Percentiles rank a stretch among this genome's conserved stretches.
Conservation (phyloP, 352 stramenopile genomes). For the Aphanomyces cochlioides region DNA sequence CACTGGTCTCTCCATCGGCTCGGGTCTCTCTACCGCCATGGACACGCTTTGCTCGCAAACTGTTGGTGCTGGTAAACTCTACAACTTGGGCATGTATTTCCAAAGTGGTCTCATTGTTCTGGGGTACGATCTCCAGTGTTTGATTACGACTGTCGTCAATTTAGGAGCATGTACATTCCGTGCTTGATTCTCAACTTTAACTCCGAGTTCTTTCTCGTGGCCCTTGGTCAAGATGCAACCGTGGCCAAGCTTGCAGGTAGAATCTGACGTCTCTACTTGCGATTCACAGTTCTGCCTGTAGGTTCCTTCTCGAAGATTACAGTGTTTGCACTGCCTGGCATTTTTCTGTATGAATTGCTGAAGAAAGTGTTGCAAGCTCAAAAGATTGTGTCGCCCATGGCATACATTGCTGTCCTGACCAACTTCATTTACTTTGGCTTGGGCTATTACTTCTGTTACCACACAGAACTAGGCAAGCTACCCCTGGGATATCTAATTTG, state of each 20-base stretch:
- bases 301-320: slow-evolving; percentile 16
- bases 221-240: slow-evolving; percentile 10
- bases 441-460: slow-evolving; percentile 24
- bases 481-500: neutral
- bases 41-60: slow-evolving; percentile 86
- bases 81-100: slow-evolving; percentile 81
- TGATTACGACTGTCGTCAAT: neutral
- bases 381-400: slow-evolving; percentile 43
- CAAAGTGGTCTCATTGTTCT: slow-evolving; percentile 72
- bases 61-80: slow-evolving; percentile 62
- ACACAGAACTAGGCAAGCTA: slow-evolving; percentile 3
- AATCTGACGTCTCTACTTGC: neutral
- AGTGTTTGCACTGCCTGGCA: slow-evolving; percentile 34
- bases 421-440: slow-evolving; percentile 20
- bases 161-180: slow-evolving; percentile 13
- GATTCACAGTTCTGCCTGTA: slow-evolving; percentile 36
- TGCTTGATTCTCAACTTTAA: slow-evolving; percentile 16
- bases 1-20: slow-evolving; percentile 62
- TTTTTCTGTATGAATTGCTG: slow-evolving; percentile 43
- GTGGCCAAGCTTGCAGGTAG: slow-evolving; percentile 14
- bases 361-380: slow-evolving; percentile 41
- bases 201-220: slow-evolving; percentile 11
- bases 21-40: slow-evolving; percentile 78
- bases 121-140: neutral
- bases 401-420: slow-evolving; percentile 34